Evolutionary conservation across 1,139 yeast species (phyloP), one percentile per base, ranked within the genome.

Genomic region (Scheffersomyces cryptocercus): DNA sequence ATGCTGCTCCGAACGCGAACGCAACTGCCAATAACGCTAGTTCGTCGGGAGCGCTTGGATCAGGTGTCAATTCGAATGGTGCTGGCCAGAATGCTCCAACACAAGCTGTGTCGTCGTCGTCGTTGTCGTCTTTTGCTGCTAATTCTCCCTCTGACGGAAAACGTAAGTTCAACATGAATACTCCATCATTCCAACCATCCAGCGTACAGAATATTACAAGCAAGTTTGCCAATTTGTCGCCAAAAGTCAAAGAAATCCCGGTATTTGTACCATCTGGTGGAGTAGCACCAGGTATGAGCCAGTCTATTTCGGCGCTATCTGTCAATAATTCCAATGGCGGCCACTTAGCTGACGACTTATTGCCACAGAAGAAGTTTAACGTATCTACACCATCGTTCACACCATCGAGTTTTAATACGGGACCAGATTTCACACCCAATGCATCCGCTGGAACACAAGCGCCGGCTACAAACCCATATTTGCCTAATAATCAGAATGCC

Each of bases 171-270:
- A 83, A 82, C 52, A 68, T 80, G 44, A 82, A 81, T 48, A 80
- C 87, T 0, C 88, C 89, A 0, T 74, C 86, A 3, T 84, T 85
- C 61, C 84, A 81, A 41, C 90, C 85, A 3, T 56, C 70, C 38
- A 35, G 28, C 31, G 60, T 63, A 39, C 48, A 46, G 57, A 43
- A 44, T 37, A 42, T 69, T 32, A 58, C 75, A 29, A 66, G 65
- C 45, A 78, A 77, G 52, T 75, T 78, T 52, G 59, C 81, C 4
- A 61, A 61, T 10, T 57, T 75, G 44, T 78, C 85, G 3, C 85
- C 87, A 3, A 79, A 79, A 47, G 54, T 82, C n/a, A 71, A 73
- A 38, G 79, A 74, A 26, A 73, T 79, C 13, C 83, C 84, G 1
- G 62, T 81, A 0, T 84, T 84, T 57, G 74, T 80, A 4, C 88